Base-by-base conservation (phyloP, 331 rosid genomes). In the Quercus tomentella region DNA sequence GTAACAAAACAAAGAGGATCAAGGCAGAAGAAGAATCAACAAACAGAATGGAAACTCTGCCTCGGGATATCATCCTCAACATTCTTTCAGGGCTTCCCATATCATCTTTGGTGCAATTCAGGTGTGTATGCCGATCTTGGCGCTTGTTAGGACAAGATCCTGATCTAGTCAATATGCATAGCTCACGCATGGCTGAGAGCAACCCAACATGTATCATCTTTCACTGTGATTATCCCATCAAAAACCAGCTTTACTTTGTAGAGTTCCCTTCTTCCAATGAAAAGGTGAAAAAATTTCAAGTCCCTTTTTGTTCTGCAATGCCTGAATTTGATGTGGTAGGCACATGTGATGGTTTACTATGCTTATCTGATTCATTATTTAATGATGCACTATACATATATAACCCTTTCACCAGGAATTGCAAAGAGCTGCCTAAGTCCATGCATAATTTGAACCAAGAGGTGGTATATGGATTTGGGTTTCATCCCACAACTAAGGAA, bases 171-270 rank as follows among this genome's bases (percentile, higher is more conserved):
- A 28, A 60, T 26, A 1, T 78, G 31, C 80, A 68, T 23, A 16
- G 66, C 22, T 67, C 81, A 5, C 35, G 45, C 56, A 56, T 68
- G 33, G 63, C 51, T 4, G 63, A 68, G 22, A 45, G 56, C 56
- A 76, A 69, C 2, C 79, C 35, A 41, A 41, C 49, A 2, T 81
- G 87, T 79, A 80, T 88, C 22, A 85, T 86, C 73, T 79, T 88
- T 56, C 89, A 83, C 83, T 88, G 77, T 6, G 88, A 84, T 75
- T 37, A 26, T 49, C 88, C 91, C 73, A 76, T 88, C 26, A 61
- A 74, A 68, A 86, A 86, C 57, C 79, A 86, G 18, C 70, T 85
- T 3, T 83, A 56, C 77, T 83, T 84, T 56, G 74, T 76, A 1
- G 75, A 84, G 28, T 74, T 81, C 65, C 79, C 84, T 15, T 52